Evolutionary conservation across 2,329 filamentous ascomycete species (phyloP), one percentile per base, ranked within the genome.

Genomic region (Aspergillus candidus): DNA sequence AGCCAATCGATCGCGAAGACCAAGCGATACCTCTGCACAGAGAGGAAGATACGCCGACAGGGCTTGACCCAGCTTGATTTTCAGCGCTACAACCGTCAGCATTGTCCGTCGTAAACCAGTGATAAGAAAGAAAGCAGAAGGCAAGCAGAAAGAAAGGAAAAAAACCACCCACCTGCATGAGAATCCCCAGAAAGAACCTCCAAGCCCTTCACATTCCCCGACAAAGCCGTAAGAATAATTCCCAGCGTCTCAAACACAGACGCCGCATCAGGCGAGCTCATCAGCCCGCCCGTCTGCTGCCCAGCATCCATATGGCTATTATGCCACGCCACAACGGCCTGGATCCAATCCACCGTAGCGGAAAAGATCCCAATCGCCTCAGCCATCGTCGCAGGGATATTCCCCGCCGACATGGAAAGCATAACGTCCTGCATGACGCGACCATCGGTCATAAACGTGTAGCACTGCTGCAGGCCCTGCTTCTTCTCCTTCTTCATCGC

Each of bases 191-290:
- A 65, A 33, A 71, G 57, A 29, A 58, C 59, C 17, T 66, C 62
- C 18, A 68, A 36, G 1, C 63, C 65, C 46, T 63, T 68, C 8
- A 52, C 44, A 6, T 62, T 68, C 27, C 58, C 61, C 3, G 65
- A 65, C 36, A 71, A 38, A 15, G 64, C 66, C 31, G 65, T 64
- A 17, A 70, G 56, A 12, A 71, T 47, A 48, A 71, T 67, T 0
- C 68, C 68, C n/a, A 69, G 36, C 14, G 66, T 66, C 49, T 70
- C 68, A 41, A 70, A 68, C 43, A 70, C 51, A 1, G 63, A 62
- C n/a, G 64, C 59, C 12, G 60, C 62, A 51, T 70, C 66, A 5
- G 65, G 59, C 1, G 60, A 66, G 31, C 50, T 58, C 51, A 62
- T 60, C 41, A 64, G 43, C 8, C 60, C 65, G 11, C 55, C 59